phyloP scores from a whole-genome alignment of 2,329 filamentous ascomycete species.

The Talaromyces sp. region DNA sequence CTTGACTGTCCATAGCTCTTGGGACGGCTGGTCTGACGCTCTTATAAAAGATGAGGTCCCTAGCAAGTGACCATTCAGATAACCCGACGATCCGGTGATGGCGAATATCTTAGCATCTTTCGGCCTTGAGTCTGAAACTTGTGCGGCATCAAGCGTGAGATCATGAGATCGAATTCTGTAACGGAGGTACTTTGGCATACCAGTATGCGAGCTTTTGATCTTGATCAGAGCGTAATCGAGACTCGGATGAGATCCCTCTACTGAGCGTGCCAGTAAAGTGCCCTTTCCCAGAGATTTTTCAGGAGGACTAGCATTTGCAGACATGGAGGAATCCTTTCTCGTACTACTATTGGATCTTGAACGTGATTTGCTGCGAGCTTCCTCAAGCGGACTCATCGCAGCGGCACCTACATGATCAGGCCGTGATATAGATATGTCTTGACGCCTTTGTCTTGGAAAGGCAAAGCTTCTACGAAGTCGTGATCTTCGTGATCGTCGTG shows the following conservation, averaged over 20 bases:
- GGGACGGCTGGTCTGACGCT: not conserved
- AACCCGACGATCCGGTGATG: not conserved
- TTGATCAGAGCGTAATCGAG: not conserved
- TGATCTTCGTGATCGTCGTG: slow-evolving; percentile 32
- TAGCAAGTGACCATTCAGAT: not conserved
- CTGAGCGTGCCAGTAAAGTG: not conserved
- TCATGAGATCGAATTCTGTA: too few species aligned
- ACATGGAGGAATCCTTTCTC: slow-evolving; percentile 45
- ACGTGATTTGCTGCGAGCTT: slow-evolving; percentile 56
- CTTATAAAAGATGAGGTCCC: not conserved
- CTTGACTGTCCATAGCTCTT: not conserved
- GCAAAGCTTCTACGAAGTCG: slow-evolving; percentile 32
- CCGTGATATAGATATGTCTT: slow-evolving; percentile 55
- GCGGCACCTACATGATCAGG: slow-evolving; percentile 60
- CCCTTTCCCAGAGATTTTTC: not conserved
- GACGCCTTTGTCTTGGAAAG: slow-evolving; percentile 25
- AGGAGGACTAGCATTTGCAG: not conserved
- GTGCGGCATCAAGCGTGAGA: not conserved
- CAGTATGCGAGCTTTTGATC: not conserved
- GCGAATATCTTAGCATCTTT: not conserved
- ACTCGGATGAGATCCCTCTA: not conserved
- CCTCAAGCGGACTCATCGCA: slow-evolving; percentile 58
- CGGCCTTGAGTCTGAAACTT: not conserved
- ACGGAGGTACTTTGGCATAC: not conserved
- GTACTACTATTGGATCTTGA: slow-evolving; percentile 54